Conservation (phyloP, 208 protist species). For the Wallacemonas rigidus region DNA sequence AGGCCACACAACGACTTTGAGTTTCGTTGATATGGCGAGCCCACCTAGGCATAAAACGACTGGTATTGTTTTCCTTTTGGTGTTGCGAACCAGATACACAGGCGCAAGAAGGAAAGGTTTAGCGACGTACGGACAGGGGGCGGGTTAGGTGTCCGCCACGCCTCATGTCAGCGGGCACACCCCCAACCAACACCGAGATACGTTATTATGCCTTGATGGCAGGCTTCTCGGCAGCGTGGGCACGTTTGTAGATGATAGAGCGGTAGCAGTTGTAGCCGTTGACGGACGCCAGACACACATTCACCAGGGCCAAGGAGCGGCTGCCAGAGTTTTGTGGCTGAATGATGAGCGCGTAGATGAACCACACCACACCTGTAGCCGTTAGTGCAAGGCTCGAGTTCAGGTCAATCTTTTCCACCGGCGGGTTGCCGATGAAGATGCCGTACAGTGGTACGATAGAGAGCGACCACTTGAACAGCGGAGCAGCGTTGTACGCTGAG, state of each 20-base stretch:
- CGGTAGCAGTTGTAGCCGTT: conserved; percentile 90
- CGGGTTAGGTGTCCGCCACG: no score
- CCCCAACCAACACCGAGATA: no score
- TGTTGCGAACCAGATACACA: not conserved
- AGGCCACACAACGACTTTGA: not conserved
- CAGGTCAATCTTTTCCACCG: conserved; percentile 87
- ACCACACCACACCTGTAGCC: conserved; percentile 82
- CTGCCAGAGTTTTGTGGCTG: conserved; percentile 90
- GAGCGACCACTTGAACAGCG: conserved; percentile 89
- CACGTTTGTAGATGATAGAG: conserved; percentile 46
- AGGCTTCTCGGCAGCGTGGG: conserved; percentile 18
- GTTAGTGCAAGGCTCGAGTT: conserved; percentile 86
- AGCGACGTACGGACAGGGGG: not conserved
- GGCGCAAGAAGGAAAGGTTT: not conserved
- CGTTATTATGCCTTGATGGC: conserved; percentile 3
- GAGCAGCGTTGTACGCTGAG: conserved; percentile 84
- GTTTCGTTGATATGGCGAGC: no score
- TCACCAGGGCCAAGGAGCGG: conserved; percentile 78
- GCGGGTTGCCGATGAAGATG: conserved; percentile 76
- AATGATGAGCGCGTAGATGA: conserved; percentile 86
- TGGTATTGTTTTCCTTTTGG: not conserved
- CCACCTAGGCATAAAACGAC: not conserved
- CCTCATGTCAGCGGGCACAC: no score
- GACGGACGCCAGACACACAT: conserved; percentile 79
- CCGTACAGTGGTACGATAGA: conserved; percentile 86